Evolutionary conservation across 345 rosid genomes (phyloP), one percentile per base, ranked within the genome.

Genomic region (Schrenkiella parvula): DNA sequence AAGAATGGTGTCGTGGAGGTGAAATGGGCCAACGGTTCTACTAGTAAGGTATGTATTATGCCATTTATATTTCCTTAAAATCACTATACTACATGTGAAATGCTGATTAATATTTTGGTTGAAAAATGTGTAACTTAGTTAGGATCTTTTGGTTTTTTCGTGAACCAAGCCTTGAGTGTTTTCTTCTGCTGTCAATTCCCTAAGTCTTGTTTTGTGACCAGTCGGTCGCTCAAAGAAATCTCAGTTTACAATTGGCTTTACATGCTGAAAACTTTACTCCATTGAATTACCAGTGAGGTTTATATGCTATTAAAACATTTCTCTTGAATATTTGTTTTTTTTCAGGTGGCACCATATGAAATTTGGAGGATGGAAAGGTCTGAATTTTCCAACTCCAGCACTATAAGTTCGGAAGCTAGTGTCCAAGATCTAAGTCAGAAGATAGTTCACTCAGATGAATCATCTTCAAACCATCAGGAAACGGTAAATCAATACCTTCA

Each of bases 261-360:
- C 4, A 19, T 28, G 26, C 46, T 38, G 32, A 38, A 38, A 46
- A 41, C 28, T 26, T 37, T 19, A 19, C 63, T 35, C 5, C 5
- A 52, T 21, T 38, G 35, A 39, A 18, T 51, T 14, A 31, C 22
- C 39, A 42, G 11, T 62, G 11, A 23, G 28, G 18, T 52, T 14
- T 53, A 50, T 61, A 12, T 39, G 21, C 46, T 70, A 6, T 55
- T 17, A n/a, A 62, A 2, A 3, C n/a, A 2, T 1, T 37, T 37
- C 23, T 58, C 43, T 59, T 50, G 47, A 28, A 60, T 69, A 66
- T 72, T 58, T 41, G 35, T 26, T 41, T 80, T n/a, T n/a, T n/a
- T 71, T 56, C 88, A 95, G 99, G 95, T 88, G 65, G 85, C 85
- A 44, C 99, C 99, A 41, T 69, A 64, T 79, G 95, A 91, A 69